Evolutionary conservation across 257 asterid species (phyloP), one percentile per base, ranked within the genome.

Genomic region (Apocynum venetum): DNA sequence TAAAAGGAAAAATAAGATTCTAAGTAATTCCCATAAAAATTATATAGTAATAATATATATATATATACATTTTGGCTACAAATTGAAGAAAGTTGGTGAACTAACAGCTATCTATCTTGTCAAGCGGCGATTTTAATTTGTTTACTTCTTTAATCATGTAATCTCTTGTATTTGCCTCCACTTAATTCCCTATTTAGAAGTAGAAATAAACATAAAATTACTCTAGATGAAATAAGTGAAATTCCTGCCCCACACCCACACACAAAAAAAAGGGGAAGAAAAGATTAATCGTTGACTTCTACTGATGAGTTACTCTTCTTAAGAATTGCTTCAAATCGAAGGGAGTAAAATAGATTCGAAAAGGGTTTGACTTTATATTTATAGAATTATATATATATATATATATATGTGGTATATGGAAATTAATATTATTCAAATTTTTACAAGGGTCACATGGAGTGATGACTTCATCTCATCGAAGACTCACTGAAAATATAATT

Each of bases 361-460:
- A 8, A 1, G 41, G 57, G 56, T 46, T 47, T 71, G 74, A 71
- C 74, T 71, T 71, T 25, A 20, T 48, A 46, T 71, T 71, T 71
- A 4, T 31, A 20, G 74, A n/a, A 66, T 25, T 25, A 25, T 25
- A 25, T 25, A 25, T 25, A 25, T 25, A 25, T 25, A 25, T 25
- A 66, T 25, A 25, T 25, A 25, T 25, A 25, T 25, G 25, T 66
- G 41, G 19, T 59, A 15, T 6, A 73, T 17, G 11, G 43, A 74
- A 25, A 25, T 25, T 25, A 74, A 36, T 20, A 51, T n/a, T 4
- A 43, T 55, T 56, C n/a, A 73, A 40, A 61, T n/a, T 19, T 41
- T 17, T n/a, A n/a, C 70, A 41, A 53, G 19, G 20, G 48, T 73
- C 68, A 20, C 77, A 73, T 55, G 68, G 52, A 73, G 10, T 73